These are phyloP conservation scores for Colletotrichum sidae DNA, from an alignment of 2,329 filamentous ascomycete species.

Conservation along the genomic window DNA sequence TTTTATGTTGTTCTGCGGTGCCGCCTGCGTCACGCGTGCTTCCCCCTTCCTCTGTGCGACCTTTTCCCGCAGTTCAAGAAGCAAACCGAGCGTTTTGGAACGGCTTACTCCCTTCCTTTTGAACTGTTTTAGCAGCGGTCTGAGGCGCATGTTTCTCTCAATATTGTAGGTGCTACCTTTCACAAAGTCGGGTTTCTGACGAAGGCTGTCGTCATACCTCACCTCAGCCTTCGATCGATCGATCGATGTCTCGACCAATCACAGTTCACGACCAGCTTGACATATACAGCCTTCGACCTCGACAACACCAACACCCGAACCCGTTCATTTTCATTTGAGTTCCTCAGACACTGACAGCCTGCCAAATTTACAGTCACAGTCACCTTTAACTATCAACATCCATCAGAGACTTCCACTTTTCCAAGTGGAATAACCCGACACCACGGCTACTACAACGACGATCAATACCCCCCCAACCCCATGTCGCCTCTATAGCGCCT, in stretches of 20 bases:
- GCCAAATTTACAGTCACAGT: not conserved
- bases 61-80: not conserved
- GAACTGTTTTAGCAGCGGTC: not conserved
- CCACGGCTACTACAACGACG: slow-evolving; percentile 7
- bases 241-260: slow-evolving; percentile 46
- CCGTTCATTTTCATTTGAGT: not conserved
- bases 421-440: slow-evolving; percentile 4
- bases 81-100: not conserved
- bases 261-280: slow-evolving; percentile 22
- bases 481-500: not conserved
- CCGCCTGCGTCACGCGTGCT: too few relatives aligned
- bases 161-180: slow-evolving; percentile 22
- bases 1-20: too few relatives aligned
- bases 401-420: not conserved
- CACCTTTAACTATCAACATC: not conserved
- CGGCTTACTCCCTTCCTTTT: not conserved
- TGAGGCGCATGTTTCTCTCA: slow-evolving; percentile 2
- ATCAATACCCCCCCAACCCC: slow-evolving; percentile 3
- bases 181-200: slow-evolving; percentile 9
- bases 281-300: slow-evolving; percentile 24
- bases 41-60: not conserved
- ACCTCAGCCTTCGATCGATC: slow-evolving; percentile 45
- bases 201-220: slow-evolving; percentile 32
- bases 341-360: not conserved
- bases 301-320: slow-evolving; percentile 5